Percentiles rank a stretch among this genome's conserved stretches.
These are phyloP conservation scores for Clarireedia homoeocarpa DNA, from an alignment of 2,329 filamentous ascomycete species.

Conservation along the genomic window DNA sequence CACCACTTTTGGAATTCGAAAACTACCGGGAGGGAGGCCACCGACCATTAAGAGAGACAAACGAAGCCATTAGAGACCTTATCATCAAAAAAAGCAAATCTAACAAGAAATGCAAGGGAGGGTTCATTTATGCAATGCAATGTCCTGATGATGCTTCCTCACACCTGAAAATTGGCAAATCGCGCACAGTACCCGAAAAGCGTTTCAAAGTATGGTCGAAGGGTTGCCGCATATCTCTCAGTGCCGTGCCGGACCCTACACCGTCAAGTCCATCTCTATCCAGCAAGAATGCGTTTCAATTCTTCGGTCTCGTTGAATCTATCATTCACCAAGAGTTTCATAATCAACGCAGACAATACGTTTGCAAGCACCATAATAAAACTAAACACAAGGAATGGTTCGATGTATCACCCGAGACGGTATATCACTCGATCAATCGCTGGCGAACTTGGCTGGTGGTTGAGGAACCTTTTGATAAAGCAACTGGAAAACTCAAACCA, in stretches of 20 bases:
- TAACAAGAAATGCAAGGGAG: background rate
- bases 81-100: background rate
- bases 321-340: constrained; percentile 11
- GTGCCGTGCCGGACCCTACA: background rate
- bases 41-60: background rate
- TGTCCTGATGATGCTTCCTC: background rate
- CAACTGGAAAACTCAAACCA: constrained; percentile 4
- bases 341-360: constrained; percentile 9
- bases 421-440: constrained; percentile 7
- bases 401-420: constrained; percentile 7
- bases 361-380: constrained; percentile 3
- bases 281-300: constrained; percentile 7
- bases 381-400: constrained; percentile 15
- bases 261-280: background rate
- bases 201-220: constrained; percentile 9
- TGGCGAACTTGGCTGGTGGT: constrained; percentile 15
- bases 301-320: constrained; percentile 11
- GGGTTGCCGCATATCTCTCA: constrained; percentile 3
- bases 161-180: constrained; percentile 13
- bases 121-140: background rate
- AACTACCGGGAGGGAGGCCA: no score
- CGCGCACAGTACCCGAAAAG: background rate
- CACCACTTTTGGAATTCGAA: no score
- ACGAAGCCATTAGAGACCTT: background rate
- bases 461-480: constrained; percentile 10